phyloP scores from a whole-genome alignment of 2,329 filamentous ascomycete species.

The Ceratocystis papillata region DNA sequence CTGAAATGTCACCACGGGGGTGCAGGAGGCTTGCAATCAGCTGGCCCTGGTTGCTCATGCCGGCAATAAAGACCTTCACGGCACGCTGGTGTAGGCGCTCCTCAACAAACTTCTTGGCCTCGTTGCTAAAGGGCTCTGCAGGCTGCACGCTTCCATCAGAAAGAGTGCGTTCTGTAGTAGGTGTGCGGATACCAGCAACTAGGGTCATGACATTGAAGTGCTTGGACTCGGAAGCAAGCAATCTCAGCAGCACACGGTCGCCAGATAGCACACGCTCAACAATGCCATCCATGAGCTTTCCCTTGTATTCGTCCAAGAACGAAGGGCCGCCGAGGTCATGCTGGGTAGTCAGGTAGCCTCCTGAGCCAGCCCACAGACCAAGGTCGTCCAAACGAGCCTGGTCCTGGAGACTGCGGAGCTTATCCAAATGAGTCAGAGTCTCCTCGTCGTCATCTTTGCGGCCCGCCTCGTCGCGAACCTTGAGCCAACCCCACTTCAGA shows the following conservation, averaged over 20 bases:
- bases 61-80: slow-evolving; percentile 71
- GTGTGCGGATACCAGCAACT: slow-evolving; percentile 77
- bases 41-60: slow-evolving; percentile 79
- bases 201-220: slow-evolving; percentile 84
- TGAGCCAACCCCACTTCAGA: slow-evolving; percentile 82
- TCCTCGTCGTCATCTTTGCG: slow-evolving; percentile 80
- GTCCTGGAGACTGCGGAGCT: slow-evolving; percentile 64
- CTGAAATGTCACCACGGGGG: slow-evolving; percentile 83
- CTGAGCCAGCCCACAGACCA: slow-evolving; percentile 64
- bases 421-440: slow-evolving; percentile 59
- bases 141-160: slow-evolving; percentile 69
- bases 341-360: slow-evolving; percentile 60
- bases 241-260: slow-evolving; percentile 75
- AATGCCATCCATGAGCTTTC: slow-evolving; percentile 70
- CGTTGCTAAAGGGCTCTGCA: slow-evolving; percentile 80
- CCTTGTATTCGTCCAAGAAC: slow-evolving; percentile 76
- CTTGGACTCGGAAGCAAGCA: slow-evolving; percentile 69
- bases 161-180: slow-evolving; percentile 76
- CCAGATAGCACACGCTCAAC: slow-evolving; percentile 87
- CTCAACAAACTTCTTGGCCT: slow-evolving; percentile 82
- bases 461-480: slow-evolving; percentile 86
- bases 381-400: slow-evolving; percentile 68
- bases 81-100: slow-evolving; percentile 73
- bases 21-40: slow-evolving; percentile 82
- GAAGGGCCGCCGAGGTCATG: slow-evolving; percentile 67